Evolutionary conservation across 2,329 filamentous ascomycete genomes (phyloP).

Genomic region (Rutstroemia sp.): DNA sequence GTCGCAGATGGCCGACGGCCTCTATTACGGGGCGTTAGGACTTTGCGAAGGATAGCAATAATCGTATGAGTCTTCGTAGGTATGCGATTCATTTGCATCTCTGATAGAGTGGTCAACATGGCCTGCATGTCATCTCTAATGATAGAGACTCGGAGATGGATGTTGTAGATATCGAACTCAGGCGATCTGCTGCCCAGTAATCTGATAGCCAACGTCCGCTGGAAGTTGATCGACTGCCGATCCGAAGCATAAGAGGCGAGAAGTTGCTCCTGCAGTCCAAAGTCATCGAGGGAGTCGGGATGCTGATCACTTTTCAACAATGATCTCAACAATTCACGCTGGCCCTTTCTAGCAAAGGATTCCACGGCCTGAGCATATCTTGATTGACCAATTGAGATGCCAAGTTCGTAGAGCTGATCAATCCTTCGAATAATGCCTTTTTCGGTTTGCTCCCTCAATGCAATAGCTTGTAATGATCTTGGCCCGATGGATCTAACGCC

Average conservation of each 20-base stretch:
- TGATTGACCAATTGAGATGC: slow-evolving; percentile 54
- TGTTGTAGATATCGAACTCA: slow-evolving; percentile 37
- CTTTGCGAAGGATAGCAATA: slow-evolving; percentile 32
- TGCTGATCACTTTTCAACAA: slow-evolving; percentile 51
- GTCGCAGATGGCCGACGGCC: slow-evolving; percentile 15
- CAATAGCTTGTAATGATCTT: slow-evolving; percentile 69
- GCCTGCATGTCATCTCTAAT: slow-evolving; percentile 29
- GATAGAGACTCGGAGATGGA: slow-evolving; percentile 36
- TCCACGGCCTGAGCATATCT: slow-evolving; percentile 60
- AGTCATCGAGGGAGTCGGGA: slow-evolving; percentile 54
- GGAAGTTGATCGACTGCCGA: slow-evolving; percentile 43
- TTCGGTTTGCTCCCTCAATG: slow-evolving; percentile 51
- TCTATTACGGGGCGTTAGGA: slow-evolving; percentile 33
- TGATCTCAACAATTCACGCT: slow-evolving; percentile 31
- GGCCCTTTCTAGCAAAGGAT: slow-evolving; percentile 51
- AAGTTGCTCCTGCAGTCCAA: slow-evolving; percentile 44
- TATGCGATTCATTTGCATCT: slow-evolving; percentile 41
- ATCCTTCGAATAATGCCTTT: slow-evolving; percentile 53
- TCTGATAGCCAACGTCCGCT: slow-evolving; percentile 48
- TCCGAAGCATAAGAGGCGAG: slow-evolving; percentile 44
- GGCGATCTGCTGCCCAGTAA: slow-evolving; percentile 34
- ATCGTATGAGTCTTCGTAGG: slow-evolving; percentile 38
- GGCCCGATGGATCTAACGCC: slow-evolving; percentile 68
- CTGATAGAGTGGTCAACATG: slow-evolving; percentile 29
- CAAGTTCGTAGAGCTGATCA: slow-evolving; percentile 49